Conservation (phyloP, 495 filamentous ascomycete genomes). For the Aspergillus campestris region DNA sequence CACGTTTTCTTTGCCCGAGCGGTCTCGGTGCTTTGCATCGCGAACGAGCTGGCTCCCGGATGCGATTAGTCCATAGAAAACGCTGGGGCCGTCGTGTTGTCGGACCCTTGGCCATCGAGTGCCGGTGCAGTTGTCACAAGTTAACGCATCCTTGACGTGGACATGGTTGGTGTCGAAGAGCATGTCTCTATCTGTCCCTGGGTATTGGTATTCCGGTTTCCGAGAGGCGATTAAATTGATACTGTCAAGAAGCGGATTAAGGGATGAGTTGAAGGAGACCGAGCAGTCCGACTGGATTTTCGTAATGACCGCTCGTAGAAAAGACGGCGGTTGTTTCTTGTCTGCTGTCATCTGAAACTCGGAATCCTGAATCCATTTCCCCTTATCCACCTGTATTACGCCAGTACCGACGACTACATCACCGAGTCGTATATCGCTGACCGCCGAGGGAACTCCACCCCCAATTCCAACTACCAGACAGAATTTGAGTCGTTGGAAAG, state of each 20-base stretch:
- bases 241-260: neutral
- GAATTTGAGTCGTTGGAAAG: constrained; percentile 2
- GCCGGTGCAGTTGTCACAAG: constrained; percentile 1
- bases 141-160: neutral
- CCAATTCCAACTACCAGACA: constrained; percentile 31
- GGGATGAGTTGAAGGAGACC: constrained; percentile 3
- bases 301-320: constrained; percentile 13
- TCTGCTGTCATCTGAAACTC: too few relatives aligned
- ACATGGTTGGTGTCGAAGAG: neutral
- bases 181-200: neutral
- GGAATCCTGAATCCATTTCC: too few relatives aligned
- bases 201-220: constrained; percentile 1
- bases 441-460: constrained; percentile 21
- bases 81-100: neutral
- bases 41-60: neutral
- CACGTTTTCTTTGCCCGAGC: neutral
- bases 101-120: neutral
- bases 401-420: constrained; percentile 14
- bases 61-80: too few relatives aligned
- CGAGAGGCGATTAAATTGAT: neutral
- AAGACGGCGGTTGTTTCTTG: constrained; percentile 11
- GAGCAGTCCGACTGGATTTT: constrained; percentile 11
- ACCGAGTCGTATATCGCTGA: constrained; percentile 20
- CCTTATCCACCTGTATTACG: neutral
- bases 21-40: neutral